Evolutionary conservation across 768 basidiomycete genomes (phyloP).

Genomic region (Lactifluus echinatus): DNA sequence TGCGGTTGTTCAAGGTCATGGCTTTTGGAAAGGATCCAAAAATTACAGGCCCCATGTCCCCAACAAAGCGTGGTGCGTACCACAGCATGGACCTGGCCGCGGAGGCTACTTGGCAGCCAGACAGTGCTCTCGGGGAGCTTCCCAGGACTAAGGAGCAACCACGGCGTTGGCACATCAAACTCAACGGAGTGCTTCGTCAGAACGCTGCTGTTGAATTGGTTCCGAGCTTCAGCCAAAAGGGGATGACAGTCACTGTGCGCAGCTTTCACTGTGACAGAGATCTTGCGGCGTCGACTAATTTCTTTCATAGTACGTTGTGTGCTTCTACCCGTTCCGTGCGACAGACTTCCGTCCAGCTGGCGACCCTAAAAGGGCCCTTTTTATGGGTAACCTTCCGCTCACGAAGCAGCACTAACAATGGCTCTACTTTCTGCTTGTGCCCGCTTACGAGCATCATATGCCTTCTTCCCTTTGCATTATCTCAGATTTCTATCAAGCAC

Average conservation of each 20-base stretch:
- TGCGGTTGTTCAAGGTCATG: conserved; percentile 13
- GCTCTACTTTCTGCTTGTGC: neutral
- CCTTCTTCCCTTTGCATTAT: neutral
- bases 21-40: conserved; percentile 8
- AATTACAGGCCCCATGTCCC: neutral
- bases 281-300: neutral
- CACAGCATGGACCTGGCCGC: neutral
- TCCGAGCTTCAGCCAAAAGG: neutral
- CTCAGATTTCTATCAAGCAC: too few species aligned
- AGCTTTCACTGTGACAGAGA: neutral
- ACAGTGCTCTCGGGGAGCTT: neutral
- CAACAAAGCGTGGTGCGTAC: neutral
- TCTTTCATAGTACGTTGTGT: neutral
- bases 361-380: neutral
- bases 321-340: conserved; percentile 2
- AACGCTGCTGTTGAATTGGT: neutral
- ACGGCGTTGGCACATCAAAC: conserved; percentile 1
- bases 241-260: conserved; percentile 12
- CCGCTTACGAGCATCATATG: neutral
- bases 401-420: neutral
- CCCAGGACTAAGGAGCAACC: neutral
- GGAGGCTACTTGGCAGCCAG: conserved; percentile 1
- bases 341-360: neutral
- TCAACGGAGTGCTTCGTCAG: conserved; percentile 1
- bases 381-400: conserved; percentile 4